A percentile compares a stretch with the other conserved stretches of the same genome.
These are phyloP conservation scores for Phytopythium chamaehyphon DNA, from an alignment of 352 stramenopile genomes.

Conservation along the genomic window DNA sequence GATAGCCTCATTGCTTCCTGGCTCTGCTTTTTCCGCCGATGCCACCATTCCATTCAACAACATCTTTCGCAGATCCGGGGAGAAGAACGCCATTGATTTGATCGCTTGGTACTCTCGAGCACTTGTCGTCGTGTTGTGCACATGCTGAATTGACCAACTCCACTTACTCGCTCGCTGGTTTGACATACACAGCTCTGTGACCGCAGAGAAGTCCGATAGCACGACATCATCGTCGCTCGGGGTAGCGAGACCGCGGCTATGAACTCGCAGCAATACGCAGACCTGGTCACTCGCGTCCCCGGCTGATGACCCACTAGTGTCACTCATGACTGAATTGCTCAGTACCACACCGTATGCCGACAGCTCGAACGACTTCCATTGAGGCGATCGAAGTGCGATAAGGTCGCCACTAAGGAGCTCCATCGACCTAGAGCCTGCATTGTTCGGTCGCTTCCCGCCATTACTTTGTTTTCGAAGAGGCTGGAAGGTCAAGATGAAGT, in stretches of 20 bases:
- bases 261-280: conserved; percentile 55
- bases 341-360: conserved; percentile 62
- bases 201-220: conserved; percentile 31
- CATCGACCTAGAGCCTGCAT: conserved; percentile 3
- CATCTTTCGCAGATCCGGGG: conserved; percentile 42
- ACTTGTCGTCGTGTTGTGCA: conserved; percentile 73
- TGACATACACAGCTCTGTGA: conserved; percentile 66
- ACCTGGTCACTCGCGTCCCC: conserved; percentile 40
- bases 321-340: conserved; percentile 55
- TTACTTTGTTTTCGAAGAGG: conserved; percentile 3
- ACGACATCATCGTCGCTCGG: conserved; percentile 4
- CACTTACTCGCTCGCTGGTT: conserved; percentile 55
- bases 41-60: conserved; percentile 37
- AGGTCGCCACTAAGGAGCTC: conserved; percentile 67
- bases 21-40: conserved; percentile 4
- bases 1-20: conserved; percentile 5
- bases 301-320: conserved; percentile 3
- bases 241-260: conserved; percentile 15
- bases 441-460: conserved; percentile 9
- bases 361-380: conserved; percentile 56
- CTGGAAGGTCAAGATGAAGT: conserved; percentile 68
- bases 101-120: conserved; percentile 81
- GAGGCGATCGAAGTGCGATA: conserved; percentile 49
- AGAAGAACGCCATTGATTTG: conserved; percentile 53
- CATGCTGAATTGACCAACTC: conserved; percentile 61